phyloP scores from a whole-genome alignment of 352 stramenopile genomes.

The Globisporangium nodosum region DNA sequence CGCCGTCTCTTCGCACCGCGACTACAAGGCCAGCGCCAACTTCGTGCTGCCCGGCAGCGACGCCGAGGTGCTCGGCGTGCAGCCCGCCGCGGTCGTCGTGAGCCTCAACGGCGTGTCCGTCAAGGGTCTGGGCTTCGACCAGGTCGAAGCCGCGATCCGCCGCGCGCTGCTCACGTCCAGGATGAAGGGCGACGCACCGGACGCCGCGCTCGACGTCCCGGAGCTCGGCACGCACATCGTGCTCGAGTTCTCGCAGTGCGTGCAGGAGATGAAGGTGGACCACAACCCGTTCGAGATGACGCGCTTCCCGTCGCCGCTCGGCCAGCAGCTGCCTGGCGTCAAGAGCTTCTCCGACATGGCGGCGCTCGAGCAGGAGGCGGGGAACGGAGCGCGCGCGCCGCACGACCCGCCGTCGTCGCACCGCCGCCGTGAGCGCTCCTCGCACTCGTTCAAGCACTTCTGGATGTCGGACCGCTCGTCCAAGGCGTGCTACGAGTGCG shows the following conservation, averaged over 20 bases:
- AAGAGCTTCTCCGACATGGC: slow-evolving; percentile 37
- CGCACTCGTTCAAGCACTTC: slow-evolving; percentile 79
- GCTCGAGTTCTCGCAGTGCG: slow-evolving; percentile 59
- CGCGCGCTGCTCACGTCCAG: slow-evolving; percentile 19
- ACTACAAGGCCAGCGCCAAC: slow-evolving; percentile 64
- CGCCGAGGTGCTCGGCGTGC: slow-evolving; percentile 43
- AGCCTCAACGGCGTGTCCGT: slow-evolving; percentile 50
- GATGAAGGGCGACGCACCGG: slow-evolving; percentile 6
- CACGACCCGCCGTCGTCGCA: slow-evolving; percentile 2
- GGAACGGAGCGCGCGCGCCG: not conserved
- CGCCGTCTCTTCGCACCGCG: slow-evolving; percentile 42
- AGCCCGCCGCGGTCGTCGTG: slow-evolving; percentile 50
- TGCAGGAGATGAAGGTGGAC: slow-evolving; percentile 64
- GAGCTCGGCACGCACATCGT: slow-evolving; percentile 23
- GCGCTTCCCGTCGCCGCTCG: slow-evolving; percentile 64
- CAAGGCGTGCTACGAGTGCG: slow-evolving; percentile 81
- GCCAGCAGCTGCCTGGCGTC: slow-evolving; percentile 53
- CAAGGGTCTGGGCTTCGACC: slow-evolving; percentile 38
- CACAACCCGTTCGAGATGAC: slow-evolving; percentile 64
- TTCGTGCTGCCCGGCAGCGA: slow-evolving; percentile 49
- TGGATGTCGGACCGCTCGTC: slow-evolving; percentile 87
- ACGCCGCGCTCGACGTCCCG: slow-evolving; percentile 22
- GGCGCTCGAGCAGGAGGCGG: not conserved
- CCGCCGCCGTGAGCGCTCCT: slow-evolving; percentile 35
- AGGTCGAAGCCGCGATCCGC: slow-evolving; percentile 41